A percentile compares a stretch with the other conserved stretches of the same genome.
Evolutionary conservation across 208 protist species (phyloP).

Genomic region (Perkinsela sp.): DNA sequence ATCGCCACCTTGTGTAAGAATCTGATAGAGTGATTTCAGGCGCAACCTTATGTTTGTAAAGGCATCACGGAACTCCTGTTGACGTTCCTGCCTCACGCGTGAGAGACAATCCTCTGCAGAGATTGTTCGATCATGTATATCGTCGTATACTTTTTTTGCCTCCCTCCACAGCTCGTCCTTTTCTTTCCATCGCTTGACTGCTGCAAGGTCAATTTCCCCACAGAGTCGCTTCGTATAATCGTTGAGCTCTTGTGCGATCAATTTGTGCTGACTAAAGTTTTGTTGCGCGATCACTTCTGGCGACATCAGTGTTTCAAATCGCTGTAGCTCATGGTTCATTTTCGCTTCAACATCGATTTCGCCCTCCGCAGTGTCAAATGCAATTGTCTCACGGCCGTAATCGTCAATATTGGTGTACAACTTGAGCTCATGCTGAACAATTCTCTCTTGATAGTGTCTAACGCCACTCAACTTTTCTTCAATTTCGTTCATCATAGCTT

Average conservation of each 20-base stretch:
- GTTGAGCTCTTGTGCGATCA: slow-evolving; percentile 49
- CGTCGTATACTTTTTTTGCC: slow-evolving; percentile 20
- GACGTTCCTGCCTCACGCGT: slow-evolving; percentile 37
- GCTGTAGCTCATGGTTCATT: slow-evolving; percentile 10
- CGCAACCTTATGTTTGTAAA: slow-evolving; percentile 86
- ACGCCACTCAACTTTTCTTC: slow-evolving; percentile 42
- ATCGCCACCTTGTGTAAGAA: slow-evolving; percentile 96
- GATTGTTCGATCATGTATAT: slow-evolving; percentile 27
- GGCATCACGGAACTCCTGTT: slow-evolving; percentile 86
- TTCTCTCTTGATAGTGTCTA: slow-evolving; percentile 51
- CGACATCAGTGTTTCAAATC: slow-evolving; percentile 23
- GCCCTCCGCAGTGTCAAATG: slow-evolving; percentile 10
- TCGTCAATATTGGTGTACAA: slow-evolving; percentile 44
- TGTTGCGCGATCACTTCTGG: slow-evolving; percentile 32
- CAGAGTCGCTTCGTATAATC: slow-evolving; percentile 51
- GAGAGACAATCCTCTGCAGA: slow-evolving; percentile 18
- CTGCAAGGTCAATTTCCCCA: slow-evolving; percentile 68
- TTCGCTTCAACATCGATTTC: slow-evolving; percentile 4
- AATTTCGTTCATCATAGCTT: slow-evolving; percentile 34
- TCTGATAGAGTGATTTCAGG: slow-evolving; percentile 97
- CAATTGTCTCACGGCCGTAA: slow-evolving; percentile 40
- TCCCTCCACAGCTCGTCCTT: slow-evolving; percentile 48
- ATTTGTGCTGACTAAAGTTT: slow-evolving; percentile 44
- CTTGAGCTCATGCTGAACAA: slow-evolving; percentile 44
- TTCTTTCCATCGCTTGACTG: slow-evolving; percentile 74